Evolutionary conservation across 2,329 filamentous ascomycete genomes (phyloP).

Genomic region (Sarocladium oryzae): DNA sequence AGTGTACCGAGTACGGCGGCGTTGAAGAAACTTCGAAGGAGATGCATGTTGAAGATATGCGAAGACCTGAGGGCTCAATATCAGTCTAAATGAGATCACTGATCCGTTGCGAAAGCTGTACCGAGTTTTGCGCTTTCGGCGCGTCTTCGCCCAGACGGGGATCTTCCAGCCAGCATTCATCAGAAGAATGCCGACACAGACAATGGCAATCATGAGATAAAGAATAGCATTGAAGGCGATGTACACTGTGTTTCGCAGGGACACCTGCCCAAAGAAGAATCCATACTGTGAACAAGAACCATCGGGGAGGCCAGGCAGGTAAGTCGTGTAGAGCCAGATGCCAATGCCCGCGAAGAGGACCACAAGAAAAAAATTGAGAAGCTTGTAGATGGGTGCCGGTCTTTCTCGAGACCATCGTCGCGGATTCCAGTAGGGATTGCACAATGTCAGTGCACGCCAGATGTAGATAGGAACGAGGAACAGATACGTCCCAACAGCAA

Average conservation of each 20-base stretch:
- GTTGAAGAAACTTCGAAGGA: constrained; percentile 17
- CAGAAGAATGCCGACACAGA: constrained; percentile 18
- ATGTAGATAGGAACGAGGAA: constrained; percentile 26
- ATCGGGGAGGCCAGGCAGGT: constrained; percentile 17
- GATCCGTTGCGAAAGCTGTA: constrained; percentile 15
- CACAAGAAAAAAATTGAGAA: constrained; percentile 20
- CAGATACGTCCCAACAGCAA: constrained; percentile 24
- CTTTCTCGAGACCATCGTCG: constrained; percentile 20
- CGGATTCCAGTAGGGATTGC: constrained; percentile 22
- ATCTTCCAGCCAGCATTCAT: constrained; percentile 18
- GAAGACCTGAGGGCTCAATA: background rate
- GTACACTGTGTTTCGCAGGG: constrained; percentile 20
- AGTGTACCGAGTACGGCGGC: constrained; percentile 22
- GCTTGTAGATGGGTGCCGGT: constrained; percentile 19
- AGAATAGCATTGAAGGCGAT: constrained; percentile 24
- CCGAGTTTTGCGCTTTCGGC: constrained; percentile 18
- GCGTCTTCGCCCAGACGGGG: constrained; percentile 12
- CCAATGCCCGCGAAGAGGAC: constrained; percentile 21
- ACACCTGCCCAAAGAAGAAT: constrained; percentile 25
- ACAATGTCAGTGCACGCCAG: constrained; percentile 26
- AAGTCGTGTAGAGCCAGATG: constrained; percentile 25
- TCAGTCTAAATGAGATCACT: background rate
- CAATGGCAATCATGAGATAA: constrained; percentile 21
- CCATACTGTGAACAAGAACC: constrained; percentile 21
- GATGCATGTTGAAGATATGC: constrained; percentile 18